Evolutionary conservation across 2,329 filamentous ascomycete species (phyloP), one percentile per base, ranked within the genome.

Genomic region (Fusarium sacchari): DNA sequence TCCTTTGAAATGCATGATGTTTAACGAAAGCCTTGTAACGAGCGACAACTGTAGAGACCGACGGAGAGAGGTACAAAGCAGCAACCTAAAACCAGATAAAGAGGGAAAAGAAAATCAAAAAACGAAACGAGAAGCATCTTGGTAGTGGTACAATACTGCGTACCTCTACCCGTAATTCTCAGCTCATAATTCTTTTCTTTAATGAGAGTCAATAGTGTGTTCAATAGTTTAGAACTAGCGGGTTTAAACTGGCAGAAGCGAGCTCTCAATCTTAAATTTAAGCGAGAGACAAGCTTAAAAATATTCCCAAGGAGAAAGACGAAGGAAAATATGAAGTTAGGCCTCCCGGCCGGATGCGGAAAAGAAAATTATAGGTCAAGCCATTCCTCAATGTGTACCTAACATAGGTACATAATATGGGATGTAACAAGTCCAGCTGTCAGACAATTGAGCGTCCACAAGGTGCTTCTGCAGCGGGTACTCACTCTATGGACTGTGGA

Each of bases 261-360:
- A 52, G n/a, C 9, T 3, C 3, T 13, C 32, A 52, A 52, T 52
- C 10, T 52, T 52, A 52, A 52, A 22, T 3, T 26, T 52, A 26
- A 36, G 32, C 49, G 49, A 52, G 49, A 52, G 49, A 52, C 32
- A 52, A 52, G 49, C 49, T 52, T 52, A 52, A 43, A n/a, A 7
- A 30, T 30, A 7, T 10, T 30, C 8, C 30, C 30, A 30, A 30
- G 8, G 7, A 8, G 30, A 30, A 30, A 30, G 30, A 30, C 30
- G 3, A 9, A 30, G 30, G 30, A 30, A 30, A 30, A 9, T 30
- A 30, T 30, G 30, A 9, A 8, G 8, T 30, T 30, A 9, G 15
- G 32, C 14, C 32, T 34, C 32, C 32, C 32, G 15, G 32, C 6
- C 14, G 14, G 32, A 34, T 34, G 5, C 14, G 6, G 32, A 34